These are phyloP conservation scores for Aspergillus panamensis DNA, from an alignment of 495 filamentous ascomycete species.

Conservation along the genomic window DNA sequence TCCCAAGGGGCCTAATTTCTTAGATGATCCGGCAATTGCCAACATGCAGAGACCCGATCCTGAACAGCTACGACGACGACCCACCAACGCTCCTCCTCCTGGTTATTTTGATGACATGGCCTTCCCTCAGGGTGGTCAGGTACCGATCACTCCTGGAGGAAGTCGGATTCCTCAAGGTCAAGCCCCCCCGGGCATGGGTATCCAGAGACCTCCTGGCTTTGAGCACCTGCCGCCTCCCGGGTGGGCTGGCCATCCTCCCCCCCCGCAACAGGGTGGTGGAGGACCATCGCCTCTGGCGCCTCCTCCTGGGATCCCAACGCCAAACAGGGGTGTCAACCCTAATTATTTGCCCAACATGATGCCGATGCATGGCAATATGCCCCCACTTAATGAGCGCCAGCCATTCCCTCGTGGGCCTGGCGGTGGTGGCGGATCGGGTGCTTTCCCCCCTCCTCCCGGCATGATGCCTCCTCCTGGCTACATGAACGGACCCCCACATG, in stretches of 20 bases:
- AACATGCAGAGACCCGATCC: conserved; percentile 46
- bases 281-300: conserved; percentile 40
- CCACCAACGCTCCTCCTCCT: conserved; percentile 40
- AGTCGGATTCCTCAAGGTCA: conserved; percentile 35
- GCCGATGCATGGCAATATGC: conserved; percentile 39
- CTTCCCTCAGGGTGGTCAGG: conserved; percentile 37
- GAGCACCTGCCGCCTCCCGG: conserved; percentile 45
- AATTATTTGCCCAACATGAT: conserved; percentile 46
- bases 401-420: conserved; percentile 36
- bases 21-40: conserved; percentile 48
- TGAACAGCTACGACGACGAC: conserved; percentile 39
- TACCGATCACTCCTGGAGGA: conserved; percentile 38
- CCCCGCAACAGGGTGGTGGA: conserved; percentile 38
- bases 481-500: conserved; percentile 44
- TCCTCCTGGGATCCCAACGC: conserved; percentile 45
- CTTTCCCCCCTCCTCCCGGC: conserved; percentile 38
- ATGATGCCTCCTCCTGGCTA: conserved; percentile 54
- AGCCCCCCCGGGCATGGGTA: conserved; percentile 35
- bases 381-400: conserved; percentile 38
- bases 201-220: conserved; percentile 49
- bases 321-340: conserved; percentile 38
- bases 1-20: conserved; percentile 41
- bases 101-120: conserved; percentile 47
- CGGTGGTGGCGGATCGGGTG: conserved; percentile 19
- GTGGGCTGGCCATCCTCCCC: conserved; percentile 37